A percentile compares a stretch with the other conserved stretches of the same genome.
Conservation (phyloP, 2,329 filamentous ascomycete species). For the Ceratocystis harringtonii region DNA sequence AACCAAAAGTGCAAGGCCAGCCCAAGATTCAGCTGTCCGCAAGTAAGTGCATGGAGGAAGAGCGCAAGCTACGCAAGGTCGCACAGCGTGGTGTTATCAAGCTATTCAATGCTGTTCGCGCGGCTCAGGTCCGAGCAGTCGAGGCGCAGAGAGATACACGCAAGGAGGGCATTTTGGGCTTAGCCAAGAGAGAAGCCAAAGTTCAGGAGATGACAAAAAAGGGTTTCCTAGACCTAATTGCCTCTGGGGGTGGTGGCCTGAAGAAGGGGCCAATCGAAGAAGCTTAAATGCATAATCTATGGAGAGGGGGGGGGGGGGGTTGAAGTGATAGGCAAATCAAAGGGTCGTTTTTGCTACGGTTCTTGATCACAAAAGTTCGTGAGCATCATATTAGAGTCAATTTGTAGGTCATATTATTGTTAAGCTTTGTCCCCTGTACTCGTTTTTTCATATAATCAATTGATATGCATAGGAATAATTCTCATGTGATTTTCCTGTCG, state of each 20-base stretch:
- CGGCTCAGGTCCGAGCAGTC: conserved; percentile 76
- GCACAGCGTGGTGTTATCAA: conserved; percentile 89
- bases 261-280: conserved; percentile 46
- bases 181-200: conserved; percentile 68
- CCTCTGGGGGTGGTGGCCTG: conserved; percentile 42
- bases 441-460: conserved; percentile 1
- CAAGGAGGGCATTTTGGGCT: conserved; percentile 61
- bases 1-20: conserved; percentile 10
- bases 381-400: not conserved
- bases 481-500: not conserved
- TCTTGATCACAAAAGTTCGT: conserved; percentile 5
- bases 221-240: conserved; percentile 85
- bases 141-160: conserved; percentile 57
- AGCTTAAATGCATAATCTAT: conserved; percentile 27
- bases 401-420: not conserved
- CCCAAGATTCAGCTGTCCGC: conserved; percentile 23
- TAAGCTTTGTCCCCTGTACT: not conserved
- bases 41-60: conserved; percentile 41
- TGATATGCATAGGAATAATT: conserved; percentile 1
- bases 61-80: conserved; percentile 69
- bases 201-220: conserved; percentile 94
- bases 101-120: conserved; percentile 88
- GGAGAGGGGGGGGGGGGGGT: not conserved
- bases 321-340: not conserved
- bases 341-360: not conserved